These are phyloP conservation scores for Gastroboletus turbinatus DNA, from an alignment of 1,284 basidiomycete species.

Conservation along the genomic window DNA sequence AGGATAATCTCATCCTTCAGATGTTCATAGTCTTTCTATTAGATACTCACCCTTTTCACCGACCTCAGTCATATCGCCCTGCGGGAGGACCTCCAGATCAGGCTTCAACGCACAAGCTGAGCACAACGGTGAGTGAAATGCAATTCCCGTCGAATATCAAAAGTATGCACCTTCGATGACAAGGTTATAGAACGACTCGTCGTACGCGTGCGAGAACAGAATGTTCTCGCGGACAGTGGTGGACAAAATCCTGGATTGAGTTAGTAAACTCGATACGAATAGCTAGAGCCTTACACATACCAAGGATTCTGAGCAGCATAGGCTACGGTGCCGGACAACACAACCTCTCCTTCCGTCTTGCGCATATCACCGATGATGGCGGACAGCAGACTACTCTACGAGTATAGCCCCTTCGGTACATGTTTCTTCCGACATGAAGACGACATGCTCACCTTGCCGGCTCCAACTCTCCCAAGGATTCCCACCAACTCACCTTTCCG, in stretches of 20 bases:
- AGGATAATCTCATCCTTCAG: conserved; percentile 5
- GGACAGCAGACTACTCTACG: conserved; percentile 66
- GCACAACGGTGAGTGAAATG: not conserved
- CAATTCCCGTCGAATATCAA: not conserved
- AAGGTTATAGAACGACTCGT: conserved; percentile 72
- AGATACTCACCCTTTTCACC: conserved; percentile 48
- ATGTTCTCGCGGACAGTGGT: conserved; percentile 88
- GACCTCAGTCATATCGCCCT: conserved; percentile 76
- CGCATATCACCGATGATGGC: conserved; percentile 90
- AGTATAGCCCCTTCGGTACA: not conserved
- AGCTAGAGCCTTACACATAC: conserved; percentile 37
- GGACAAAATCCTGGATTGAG: conserved; percentile 66
- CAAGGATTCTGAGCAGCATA: conserved; percentile 92
- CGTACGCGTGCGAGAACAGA: conserved; percentile 85
- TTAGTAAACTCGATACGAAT: conserved; percentile 1
- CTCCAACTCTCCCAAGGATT: conserved; percentile 88
- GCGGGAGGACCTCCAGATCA: conserved; percentile 73
- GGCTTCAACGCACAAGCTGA: conserved; percentile 82
- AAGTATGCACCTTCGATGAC: conserved; percentile 65
- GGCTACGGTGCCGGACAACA: conserved; percentile 74
- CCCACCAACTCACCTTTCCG: conserved; percentile 88
- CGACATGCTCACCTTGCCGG: conserved; percentile 71
- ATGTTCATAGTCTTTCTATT: conserved; percentile 36
- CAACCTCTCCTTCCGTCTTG: conserved; percentile 65
- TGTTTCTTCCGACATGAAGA: not conserved